Conservation (phyloP, 2,329 filamentous ascomycete species). For the Monilinia vaccinii-corymbosi region DNA sequence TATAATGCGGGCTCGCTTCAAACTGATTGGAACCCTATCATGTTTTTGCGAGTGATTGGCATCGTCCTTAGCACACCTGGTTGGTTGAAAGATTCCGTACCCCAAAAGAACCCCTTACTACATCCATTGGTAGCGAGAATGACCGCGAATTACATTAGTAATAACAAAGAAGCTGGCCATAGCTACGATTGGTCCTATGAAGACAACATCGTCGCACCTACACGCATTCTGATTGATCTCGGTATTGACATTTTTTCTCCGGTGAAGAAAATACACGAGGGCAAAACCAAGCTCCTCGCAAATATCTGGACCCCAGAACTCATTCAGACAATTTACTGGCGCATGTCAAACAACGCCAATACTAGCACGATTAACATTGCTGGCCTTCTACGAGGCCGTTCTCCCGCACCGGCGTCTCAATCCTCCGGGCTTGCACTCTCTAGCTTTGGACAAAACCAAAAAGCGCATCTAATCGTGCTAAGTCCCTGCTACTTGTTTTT, state of each 20-base stretch:
- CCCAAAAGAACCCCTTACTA: constrained; percentile 16
- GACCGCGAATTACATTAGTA: constrained; percentile 20
- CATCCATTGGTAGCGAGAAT: constrained; percentile 21
- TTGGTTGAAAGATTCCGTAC: background rate
- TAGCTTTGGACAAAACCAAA: background rate
- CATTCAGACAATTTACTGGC: constrained; percentile 24
- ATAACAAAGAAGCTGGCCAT: background rate
- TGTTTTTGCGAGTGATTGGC: constrained; percentile 20
- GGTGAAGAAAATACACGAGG: background rate
- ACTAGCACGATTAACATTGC: constrained; percentile 7
- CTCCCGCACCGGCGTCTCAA: background rate
- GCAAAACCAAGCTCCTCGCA: background rate
- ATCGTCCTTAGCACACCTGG: constrained; percentile 18
- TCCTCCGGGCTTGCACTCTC: background rate
- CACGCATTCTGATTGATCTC: constrained; percentile 18
- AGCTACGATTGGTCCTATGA: constrained; percentile 18
- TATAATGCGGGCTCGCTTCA: constrained; percentile 9
- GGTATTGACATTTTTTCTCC: constrained; percentile 22
- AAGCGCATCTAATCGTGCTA: constrained; percentile 11
- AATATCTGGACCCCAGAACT: constrained; percentile 19
- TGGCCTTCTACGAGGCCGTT: background rate
- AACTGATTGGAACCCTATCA: constrained; percentile 14
- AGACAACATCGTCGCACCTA: constrained; percentile 22
- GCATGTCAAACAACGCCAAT: constrained; percentile 25
- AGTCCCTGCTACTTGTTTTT: constrained; percentile 26